Conservation (phyloP, 345 rosid species). For the Pistacia vera region DNA sequence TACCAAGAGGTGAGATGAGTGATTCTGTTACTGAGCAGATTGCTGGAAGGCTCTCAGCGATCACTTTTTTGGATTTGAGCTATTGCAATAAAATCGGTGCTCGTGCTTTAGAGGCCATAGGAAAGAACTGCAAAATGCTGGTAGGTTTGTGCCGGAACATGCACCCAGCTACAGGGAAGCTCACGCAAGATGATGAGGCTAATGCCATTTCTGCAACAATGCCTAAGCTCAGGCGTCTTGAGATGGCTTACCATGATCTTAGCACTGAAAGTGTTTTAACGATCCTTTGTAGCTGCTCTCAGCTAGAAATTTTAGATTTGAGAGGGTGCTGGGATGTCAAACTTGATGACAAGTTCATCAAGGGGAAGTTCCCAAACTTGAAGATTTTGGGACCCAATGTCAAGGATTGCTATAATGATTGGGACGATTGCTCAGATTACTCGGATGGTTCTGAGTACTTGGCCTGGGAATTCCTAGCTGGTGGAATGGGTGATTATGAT, state of each 20-base stretch:
- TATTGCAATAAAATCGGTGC: constrained; percentile 69
- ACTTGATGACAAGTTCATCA: constrained; percentile 57
- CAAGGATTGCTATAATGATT: constrained; percentile 54
- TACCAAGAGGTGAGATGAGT: constrained; percentile 64
- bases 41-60: constrained; percentile 60
- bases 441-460: constrained; percentile 71
- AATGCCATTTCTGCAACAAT: constrained; percentile 71
- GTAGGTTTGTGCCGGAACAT: constrained; percentile 69
- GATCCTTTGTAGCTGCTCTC: constrained; percentile 55
- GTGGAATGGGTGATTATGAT: constrained; percentile 56
- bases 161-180: constrained; percentile 57
- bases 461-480: constrained; percentile 73
- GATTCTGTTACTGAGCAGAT: constrained; percentile 63
- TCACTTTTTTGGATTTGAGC: constrained; percentile 86
- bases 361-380: constrained; percentile 68
- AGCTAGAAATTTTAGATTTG: constrained; percentile 73
- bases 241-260: constrained; percentile 66
- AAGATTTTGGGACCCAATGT: constrained; percentile 73
- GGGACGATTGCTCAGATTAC: constrained; percentile 74
- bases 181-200: constrained; percentile 74
- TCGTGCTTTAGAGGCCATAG: constrained; percentile 65
- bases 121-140: constrained; percentile 71
- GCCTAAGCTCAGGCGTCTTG: constrained; percentile 80
- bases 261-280: constrained; percentile 61
- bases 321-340: constrained; percentile 90